Percentiles rank a stretch among this genome's conserved stretches.
Evolutionary conservation across 169 alveolate species (phyloP).

Genomic region (Cryptosporidium tyzzeri): DNA sequence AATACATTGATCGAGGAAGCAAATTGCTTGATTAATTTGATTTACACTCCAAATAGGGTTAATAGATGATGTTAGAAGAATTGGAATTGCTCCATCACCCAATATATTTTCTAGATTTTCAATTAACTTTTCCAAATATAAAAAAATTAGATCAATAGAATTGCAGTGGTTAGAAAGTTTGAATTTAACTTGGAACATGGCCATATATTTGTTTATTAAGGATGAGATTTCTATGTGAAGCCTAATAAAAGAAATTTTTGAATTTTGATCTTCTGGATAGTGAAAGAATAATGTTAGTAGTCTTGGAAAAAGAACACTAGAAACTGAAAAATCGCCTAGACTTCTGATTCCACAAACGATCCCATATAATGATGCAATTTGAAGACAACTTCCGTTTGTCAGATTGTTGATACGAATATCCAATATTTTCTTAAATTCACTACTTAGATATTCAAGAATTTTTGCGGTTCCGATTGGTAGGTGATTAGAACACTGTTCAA

Average conservation of each 20-base stretch:
- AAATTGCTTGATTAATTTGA: conserved; percentile 2
- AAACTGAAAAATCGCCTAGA: conserved; percentile 37
- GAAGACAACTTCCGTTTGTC: conserved; percentile 26
- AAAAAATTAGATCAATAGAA: background rate
- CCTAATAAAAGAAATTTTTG: conserved; percentile 10
- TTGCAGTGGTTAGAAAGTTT: background rate
- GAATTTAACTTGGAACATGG: background rate
- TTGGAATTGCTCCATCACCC: conserved; percentile 62
- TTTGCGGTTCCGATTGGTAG: conserved; percentile 42
- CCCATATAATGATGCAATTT: conserved; percentile 65
- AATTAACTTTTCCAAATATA: conserved; percentile 37
- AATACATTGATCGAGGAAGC: conserved; percentile 53
- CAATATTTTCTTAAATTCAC: conserved; percentile 11
- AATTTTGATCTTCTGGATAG: conserved; percentile 7
- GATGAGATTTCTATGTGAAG: conserved; percentile 23
- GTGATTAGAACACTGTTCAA: background rate
- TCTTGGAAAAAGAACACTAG: conserved; percentile 29
- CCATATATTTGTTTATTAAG: background rate
- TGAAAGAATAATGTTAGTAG: conserved; percentile 19
- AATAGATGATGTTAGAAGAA: background rate
- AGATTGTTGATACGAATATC: conserved; percentile 9
- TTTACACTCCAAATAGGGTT: background rate
- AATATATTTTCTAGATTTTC: conserved; percentile 23
- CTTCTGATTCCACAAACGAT: conserved; percentile 69
- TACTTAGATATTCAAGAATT: background rate